Base-by-base conservation (phyloP, 1,284 basidiomycete species). In the Abortiporus biennis region DNA sequence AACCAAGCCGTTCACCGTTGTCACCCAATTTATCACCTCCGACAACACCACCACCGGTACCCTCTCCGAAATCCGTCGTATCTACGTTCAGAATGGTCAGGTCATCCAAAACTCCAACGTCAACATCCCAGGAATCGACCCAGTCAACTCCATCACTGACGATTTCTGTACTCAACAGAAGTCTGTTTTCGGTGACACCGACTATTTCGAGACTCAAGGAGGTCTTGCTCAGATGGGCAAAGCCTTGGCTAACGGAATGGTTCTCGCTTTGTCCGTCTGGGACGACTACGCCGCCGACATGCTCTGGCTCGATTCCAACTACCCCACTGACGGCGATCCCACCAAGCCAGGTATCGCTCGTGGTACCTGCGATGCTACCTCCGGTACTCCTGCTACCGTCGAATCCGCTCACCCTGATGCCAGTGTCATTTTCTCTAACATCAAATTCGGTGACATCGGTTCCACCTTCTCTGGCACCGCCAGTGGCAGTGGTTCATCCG, bases 1-100 rank as follows among this genome's bases (percentile, higher is more conserved):
- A 53, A 63, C 48, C 43, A 59, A 60, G 52, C 64, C 63, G 53
- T 59, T 77, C 61, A 76, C 74, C 38, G 69, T 76, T 51, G 71
- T 76, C 45, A 77, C 74, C 40, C 74, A 76, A 54, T 76, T 76
- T 69, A 48, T 72, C 46, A 74, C 72, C 51, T 52, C 54, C 58
- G 61, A 67, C 58, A 66, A 66, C 58, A 65, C 67, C 30, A 56
- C 66, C 43, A 55, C 62, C 22, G 74, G 74, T 44, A 57, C 58
- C 20, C 69, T 75, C 54, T 61, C 56, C 47, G 71, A 71, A 59
- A 76, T 78, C 59, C 71, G 71, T 47, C 72, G 72, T 46, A 40
- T 74, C 36, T 76, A 74, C 57, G 67, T 74, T 40, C 72, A 74
- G 64, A 68, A 72, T 55, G 74, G 73, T 37, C 44, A 54, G 23